Evolutionary conservation across 345 rosid genomes (phyloP).

Genomic region (Pistacia integerrima): DNA sequence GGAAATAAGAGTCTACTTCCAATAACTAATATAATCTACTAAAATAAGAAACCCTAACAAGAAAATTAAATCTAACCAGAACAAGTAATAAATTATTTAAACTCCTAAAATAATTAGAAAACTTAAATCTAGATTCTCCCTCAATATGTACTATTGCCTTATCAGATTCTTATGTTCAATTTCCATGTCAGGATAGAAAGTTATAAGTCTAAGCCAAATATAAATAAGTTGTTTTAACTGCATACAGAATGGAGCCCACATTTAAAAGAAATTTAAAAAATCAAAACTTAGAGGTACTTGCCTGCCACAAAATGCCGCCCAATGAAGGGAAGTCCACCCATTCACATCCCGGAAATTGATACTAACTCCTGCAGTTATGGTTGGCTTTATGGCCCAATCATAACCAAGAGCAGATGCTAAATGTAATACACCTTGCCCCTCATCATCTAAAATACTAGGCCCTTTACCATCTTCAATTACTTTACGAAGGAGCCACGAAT

Average conservation of each 20-base stretch:
- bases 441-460: constrained; percentile 60
- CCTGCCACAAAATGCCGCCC: constrained; percentile 97
- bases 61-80: too few species aligned
- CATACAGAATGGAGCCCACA: neutral
- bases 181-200: too few species aligned
- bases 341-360: constrained; percentile 82
- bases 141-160: too few species aligned
- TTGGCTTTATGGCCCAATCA: constrained; percentile 84
- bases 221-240: too few species aligned
- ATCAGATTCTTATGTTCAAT: too few species aligned
- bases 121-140: too few species aligned
- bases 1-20: too few species aligned
- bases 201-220: too few species aligned
- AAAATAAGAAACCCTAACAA: too few species aligned
- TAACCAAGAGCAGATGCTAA: constrained; percentile 86
- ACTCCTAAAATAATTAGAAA: too few species aligned
- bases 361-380: constrained; percentile 68
- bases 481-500: constrained; percentile 72
- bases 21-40: too few species aligned
- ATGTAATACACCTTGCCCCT: constrained; percentile 87
- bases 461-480: constrained; percentile 80
- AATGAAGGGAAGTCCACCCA: constrained; percentile 98
- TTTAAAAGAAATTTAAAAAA: constrained; percentile 6
- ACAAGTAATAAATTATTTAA: too few species aligned
- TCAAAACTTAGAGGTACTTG: constrained; percentile 34